phyloP scores from a whole-genome alignment of 371 early-diverging fungal species.

The Phascolomyces articulosus region DNA sequence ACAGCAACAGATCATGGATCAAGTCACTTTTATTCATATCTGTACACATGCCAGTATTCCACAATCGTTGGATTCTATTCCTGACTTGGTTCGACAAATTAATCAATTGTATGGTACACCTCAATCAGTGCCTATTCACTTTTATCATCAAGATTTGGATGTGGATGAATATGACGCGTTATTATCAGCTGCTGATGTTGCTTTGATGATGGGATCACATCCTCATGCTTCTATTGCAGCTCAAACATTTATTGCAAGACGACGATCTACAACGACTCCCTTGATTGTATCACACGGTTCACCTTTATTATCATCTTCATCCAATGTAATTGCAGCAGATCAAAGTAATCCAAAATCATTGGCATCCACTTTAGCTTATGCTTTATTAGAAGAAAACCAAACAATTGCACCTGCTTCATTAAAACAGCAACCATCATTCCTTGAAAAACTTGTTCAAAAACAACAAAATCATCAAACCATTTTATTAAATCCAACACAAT shows the following conservation, averaged over 20 bases:
- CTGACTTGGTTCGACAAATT: slow-evolving; percentile 29
- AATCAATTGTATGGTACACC: slow-evolving; percentile 25
- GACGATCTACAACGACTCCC: slow-evolving; percentile 32
- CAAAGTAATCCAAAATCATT: neutral
- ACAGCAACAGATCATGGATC: neutral
- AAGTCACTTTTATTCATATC: slow-evolving; percentile 16
- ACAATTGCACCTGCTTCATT: neutral
- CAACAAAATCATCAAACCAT: slow-evolving; percentile 29
- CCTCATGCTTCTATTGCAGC: slow-evolving; percentile 16
- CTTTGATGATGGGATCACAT: slow-evolving; percentile 53
- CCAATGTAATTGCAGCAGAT: slow-evolving; percentile 48
- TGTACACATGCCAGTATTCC: slow-evolving; percentile 6
- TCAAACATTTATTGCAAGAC: slow-evolving; percentile 26
- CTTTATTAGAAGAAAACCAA: neutral
- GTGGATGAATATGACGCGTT: slow-evolving; percentile 20
- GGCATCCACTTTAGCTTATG: neutral
- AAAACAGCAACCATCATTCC: neutral
- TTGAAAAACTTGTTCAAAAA: neutral
- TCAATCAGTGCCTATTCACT: slow-evolving; percentile 28
- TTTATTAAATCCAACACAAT: slow-evolving; percentile 58
- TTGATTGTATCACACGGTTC: slow-evolving; percentile 10
- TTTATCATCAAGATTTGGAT: slow-evolving; percentile 28
- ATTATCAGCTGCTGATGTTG: slow-evolving; percentile 21
- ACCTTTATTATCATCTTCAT: slow-evolving; percentile 68
- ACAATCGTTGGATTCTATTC: slow-evolving; percentile 12